These are phyloP conservation scores for Domatiomyces globalis DNA, from an alignment of 2,329 filamentous ascomycete species.

Conservation along the genomic window DNA sequence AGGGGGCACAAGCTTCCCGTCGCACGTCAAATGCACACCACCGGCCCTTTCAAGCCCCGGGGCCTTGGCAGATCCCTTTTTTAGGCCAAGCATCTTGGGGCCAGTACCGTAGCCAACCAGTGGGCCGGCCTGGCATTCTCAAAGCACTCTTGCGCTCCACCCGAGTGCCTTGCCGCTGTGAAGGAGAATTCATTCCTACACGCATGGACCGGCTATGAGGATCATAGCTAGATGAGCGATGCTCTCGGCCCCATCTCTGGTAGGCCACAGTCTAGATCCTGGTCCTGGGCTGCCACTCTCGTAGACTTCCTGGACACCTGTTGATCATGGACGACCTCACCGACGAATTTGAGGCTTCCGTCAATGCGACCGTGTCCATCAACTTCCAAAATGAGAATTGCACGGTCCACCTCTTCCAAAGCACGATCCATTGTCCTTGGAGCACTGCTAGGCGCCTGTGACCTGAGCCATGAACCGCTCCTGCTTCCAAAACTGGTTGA, in stretches of 20 bases:
- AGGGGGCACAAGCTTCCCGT: no score
- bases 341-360: slow-evolving; percentile 43
- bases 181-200: slow-evolving; percentile 7
- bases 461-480: slow-evolving; percentile 33
- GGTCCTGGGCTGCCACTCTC: slow-evolving; percentile 44
- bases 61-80: no score
- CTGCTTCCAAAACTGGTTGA: slow-evolving; percentile 40
- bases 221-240: slow-evolving; percentile 7
- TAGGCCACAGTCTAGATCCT: slow-evolving; percentile 1
- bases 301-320: slow-evolving; percentile 49
- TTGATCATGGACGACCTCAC: slow-evolving; percentile 48
- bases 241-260: slow-evolving; percentile 4
- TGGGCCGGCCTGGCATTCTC: no score
- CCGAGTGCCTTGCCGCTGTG: slow-evolving; percentile 4
- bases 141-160: neutral
- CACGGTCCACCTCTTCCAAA: slow-evolving; percentile 35
- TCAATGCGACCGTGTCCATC: slow-evolving; percentile 37
- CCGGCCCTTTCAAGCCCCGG: no score
- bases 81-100: no score
- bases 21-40: no score
- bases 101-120: no score
- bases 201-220: slow-evolving; percentile 5
- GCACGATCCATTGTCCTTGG: slow-evolving; percentile 41
- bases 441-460: slow-evolving; percentile 39
- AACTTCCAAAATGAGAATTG: slow-evolving; percentile 36